phyloP scores from a whole-genome alignment of 2,329 filamentous ascomycete genomes.

The Herpotrichia juniperi region DNA sequence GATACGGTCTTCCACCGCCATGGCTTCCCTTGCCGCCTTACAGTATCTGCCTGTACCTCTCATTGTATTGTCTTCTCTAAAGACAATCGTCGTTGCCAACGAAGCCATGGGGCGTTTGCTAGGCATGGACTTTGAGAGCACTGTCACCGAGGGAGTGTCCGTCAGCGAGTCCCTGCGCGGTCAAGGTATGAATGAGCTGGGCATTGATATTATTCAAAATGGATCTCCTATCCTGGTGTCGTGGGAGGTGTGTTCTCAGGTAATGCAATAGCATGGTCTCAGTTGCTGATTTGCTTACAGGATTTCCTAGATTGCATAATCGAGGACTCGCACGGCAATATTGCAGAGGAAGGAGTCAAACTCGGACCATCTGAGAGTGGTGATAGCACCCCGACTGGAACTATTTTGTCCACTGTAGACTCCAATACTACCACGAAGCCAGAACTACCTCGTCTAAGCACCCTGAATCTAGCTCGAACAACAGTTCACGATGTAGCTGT shows the following conservation, averaged over 20 bases:
- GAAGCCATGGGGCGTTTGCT: conserved; percentile 75
- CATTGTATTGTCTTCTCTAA: conserved; percentile 70
- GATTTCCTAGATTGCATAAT: conserved; percentile 52
- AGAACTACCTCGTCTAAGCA: conserved; percentile 35
- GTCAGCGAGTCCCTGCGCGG: conserved; percentile 68
- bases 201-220: conserved; percentile 75
- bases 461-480: conserved; percentile 44
- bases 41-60: conserved; percentile 77
- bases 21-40: conserved; percentile 58
- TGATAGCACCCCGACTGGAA: conserved; percentile 36
- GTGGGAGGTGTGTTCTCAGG: conserved; percentile 52
- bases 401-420: background rate
- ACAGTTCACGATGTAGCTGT: conserved; percentile 66
- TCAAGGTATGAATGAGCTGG: conserved; percentile 71
- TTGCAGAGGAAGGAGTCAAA: background rate
- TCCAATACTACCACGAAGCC: conserved; percentile 14
- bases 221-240: conserved; percentile 59
- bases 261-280: background rate
- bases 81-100: conserved; percentile 75
- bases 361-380: conserved; percentile 22
- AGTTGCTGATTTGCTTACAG: conserved; percentile 25
- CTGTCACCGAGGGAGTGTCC: conserved; percentile 49
- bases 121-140: conserved; percentile 58
- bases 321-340: conserved; percentile 37
- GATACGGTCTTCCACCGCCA: conserved; percentile 28